Evolutionary conservation across 176 grass and related monocot genomes (phyloP), one percentile per base, ranked within the genome.

Genomic region (Luzula sylvatica): DNA sequence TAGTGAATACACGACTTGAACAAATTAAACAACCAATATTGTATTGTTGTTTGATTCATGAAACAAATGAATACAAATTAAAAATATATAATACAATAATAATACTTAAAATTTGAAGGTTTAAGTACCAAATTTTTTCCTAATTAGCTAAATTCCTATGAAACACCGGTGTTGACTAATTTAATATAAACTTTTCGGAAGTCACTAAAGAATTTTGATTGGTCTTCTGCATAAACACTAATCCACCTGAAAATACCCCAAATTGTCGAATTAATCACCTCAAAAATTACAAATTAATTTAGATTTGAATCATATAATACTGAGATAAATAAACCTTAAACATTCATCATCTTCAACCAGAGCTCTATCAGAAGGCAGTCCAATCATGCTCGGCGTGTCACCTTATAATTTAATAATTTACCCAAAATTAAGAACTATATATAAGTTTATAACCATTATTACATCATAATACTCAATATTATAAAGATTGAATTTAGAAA

Each of bases 271-370:
- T 32, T 49, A 27, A 6, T 39, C 48, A 29, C n/a, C 4, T 32
- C 42, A n/a, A 28, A n/a, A 56, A 58, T 48, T n/a, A 15, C 7
- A 29, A 28, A 17, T 11, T 65, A 12, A 23, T 20, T 42, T 42
- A 23, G 7, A 15, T 12, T 15, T 43, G 50, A 41, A 7, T 45
- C 5, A n/a, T 15, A 3, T 16, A 52, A 25, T 3, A 15, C 5
- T 70, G 14, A 8, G 55, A 65, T 28, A 50, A 56, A 20, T 24
- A 45, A 66, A 88, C 81, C 90, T 82, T 58, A 89, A 86, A 56
- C 84, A 89, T 64, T 89, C 84, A 15, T 89, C 81, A 65, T 96
- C 84, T 72, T 96, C 78, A 1, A 72, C 58, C 22, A 96, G 67
- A 41, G 81, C 81, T 66, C 90, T 72, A 53, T 96, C 84, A 26